phyloP scores from a whole-genome alignment of 2,329 filamentous ascomycete species.

The Byssoonygena ceratinophila region DNA sequence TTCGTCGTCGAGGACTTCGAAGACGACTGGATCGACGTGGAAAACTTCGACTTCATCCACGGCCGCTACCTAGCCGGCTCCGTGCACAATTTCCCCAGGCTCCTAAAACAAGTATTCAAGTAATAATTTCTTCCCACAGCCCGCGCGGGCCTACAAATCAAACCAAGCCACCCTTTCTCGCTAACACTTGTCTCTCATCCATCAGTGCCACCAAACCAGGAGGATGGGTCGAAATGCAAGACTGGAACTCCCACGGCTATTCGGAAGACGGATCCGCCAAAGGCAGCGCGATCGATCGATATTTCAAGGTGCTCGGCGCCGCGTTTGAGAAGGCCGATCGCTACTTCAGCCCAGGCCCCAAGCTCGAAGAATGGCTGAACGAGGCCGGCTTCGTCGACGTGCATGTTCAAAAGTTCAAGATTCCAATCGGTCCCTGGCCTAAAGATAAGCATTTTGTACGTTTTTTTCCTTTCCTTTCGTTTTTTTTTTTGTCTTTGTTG shows the following conservation, averaged over 20 bases:
- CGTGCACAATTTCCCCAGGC: slow-evolving; percentile 45
- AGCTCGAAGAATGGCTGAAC: slow-evolving; percentile 18
- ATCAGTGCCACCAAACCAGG: slow-evolving; percentile 26
- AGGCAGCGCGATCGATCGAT: slow-evolving; percentile 17
- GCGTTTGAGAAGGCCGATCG: slow-evolving; percentile 15
- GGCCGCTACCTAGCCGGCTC: slow-evolving; percentile 47
- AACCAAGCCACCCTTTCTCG: too few relatives aligned
- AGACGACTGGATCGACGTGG: slow-evolving; percentile 46
- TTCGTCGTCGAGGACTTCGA: slow-evolving; percentile 51
- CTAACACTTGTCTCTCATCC: too few relatives aligned
- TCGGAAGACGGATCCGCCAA: slow-evolving; percentile 8
- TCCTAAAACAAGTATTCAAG: slow-evolving; percentile 34
- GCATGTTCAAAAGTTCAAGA: slow-evolving; percentile 13
- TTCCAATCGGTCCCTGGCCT: slow-evolving; percentile 24
- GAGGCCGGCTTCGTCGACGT: slow-evolving; percentile 23
- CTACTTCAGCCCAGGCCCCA: slow-evolving; percentile 6
- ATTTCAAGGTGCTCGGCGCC: slow-evolving; percentile 18
- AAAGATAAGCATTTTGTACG: slow-evolving; percentile 15
- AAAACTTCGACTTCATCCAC: slow-evolving; percentile 53
- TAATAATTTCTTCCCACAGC: background rate
- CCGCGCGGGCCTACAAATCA: too few relatives aligned
- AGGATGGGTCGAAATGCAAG: slow-evolving; percentile 35
- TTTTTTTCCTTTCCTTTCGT: background rate
- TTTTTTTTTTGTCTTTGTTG: background rate
- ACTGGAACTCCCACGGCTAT: slow-evolving; percentile 23